Conservation (phyloP, 2,329 filamentous ascomycete genomes). For the Trichoderma afroharzianum region DNA sequence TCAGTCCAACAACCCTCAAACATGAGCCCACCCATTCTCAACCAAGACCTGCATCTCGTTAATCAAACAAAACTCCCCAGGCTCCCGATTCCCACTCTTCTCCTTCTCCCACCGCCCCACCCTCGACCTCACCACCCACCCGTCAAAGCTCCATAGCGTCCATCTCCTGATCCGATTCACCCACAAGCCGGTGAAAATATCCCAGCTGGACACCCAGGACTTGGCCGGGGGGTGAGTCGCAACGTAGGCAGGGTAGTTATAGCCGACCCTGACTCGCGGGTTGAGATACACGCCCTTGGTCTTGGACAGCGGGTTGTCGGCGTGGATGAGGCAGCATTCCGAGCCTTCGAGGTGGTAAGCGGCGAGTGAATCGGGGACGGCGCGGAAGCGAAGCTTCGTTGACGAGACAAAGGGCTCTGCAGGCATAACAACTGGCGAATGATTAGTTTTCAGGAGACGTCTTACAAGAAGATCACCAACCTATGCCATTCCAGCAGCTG, state of each 20-base stretch:
- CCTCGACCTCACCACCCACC: slow-evolving; percentile 36
- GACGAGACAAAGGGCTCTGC: slow-evolving; percentile 52
- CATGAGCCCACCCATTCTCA: slow-evolving; percentile 57
- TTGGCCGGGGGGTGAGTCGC: slow-evolving; percentile 38
- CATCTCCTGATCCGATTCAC: slow-evolving; percentile 51
- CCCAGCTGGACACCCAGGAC: slow-evolving; percentile 45
- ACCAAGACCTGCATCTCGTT: slow-evolving; percentile 60
- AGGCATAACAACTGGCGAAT: slow-evolving; percentile 43
- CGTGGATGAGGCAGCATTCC: slow-evolving; percentile 75
- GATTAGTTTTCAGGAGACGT: not conserved
- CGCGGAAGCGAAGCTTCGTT: slow-evolving; percentile 56
- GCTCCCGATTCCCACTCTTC: slow-evolving; percentile 37
- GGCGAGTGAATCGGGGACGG: slow-evolving; percentile 59
- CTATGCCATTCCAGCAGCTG: slow-evolving; percentile 47
- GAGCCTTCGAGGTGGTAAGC: slow-evolving; percentile 65
- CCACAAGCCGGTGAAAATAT: slow-evolving; percentile 56
- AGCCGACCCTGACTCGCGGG: slow-evolving; percentile 65
- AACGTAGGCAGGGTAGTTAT: slow-evolving; percentile 52
- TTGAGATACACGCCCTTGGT: slow-evolving; percentile 62
- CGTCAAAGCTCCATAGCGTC: slow-evolving; percentile 29
- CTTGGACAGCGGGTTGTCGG: slow-evolving; percentile 59
- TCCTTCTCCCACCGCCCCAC: slow-evolving; percentile 38
- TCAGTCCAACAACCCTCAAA: slow-evolving; percentile 28
- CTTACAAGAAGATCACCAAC: slow-evolving; percentile 21
- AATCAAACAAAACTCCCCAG: slow-evolving; percentile 51